Base-by-base conservation (phyloP, 2,329 filamentous ascomycete genomes). In the Claviceps maximensis region DNA sequence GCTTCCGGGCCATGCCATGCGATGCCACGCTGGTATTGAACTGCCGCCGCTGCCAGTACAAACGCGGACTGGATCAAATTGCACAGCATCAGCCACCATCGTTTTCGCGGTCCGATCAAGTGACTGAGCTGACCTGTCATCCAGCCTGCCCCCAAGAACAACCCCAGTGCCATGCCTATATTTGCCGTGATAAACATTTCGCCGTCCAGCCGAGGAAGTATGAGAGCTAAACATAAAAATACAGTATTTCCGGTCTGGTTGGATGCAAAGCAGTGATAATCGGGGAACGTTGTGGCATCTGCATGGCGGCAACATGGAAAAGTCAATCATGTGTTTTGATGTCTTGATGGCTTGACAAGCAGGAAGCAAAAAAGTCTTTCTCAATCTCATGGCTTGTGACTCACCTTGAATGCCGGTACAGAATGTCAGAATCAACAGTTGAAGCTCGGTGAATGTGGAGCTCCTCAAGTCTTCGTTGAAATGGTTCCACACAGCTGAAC, bases 241-340 rank as follows among this genome's bases (percentile, higher is more conserved):
- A 83, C 74, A 2, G 79, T 82, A 65, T 83, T 84, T 54, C 81
- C 80, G 0, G 80, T 84, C 60, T 84, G 79, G 63, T 83, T 83
- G 31, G 78, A 82, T 15, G 77, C 76, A 63, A 83, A 82, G 61
- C 77, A 81, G 64, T 75, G 74, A 63, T 78, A 83, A 60, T 81
- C 77, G 23, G 76, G 76, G 61, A 80, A 83, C 2, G 78, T 74
- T 21, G 77, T 74, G 49, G 78, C 78, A 65, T 83, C 78, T 72
- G 33, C 1, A 17, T 36, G 17, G 41, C 42, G 9, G 41, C 42
- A 7, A 9, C 10, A 50, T 3, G 7, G 12, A 4, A 4, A 21
- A 31, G 44, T 54, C 25, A 54, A 25, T 31, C 25, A 51, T 25
- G 15, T 21, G 12, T 15, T 33, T 40, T 29, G 7, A 25, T 17